Conservation (phyloP, 208 protist genomes). For the Trypanosomatidae sp. region DNA sequence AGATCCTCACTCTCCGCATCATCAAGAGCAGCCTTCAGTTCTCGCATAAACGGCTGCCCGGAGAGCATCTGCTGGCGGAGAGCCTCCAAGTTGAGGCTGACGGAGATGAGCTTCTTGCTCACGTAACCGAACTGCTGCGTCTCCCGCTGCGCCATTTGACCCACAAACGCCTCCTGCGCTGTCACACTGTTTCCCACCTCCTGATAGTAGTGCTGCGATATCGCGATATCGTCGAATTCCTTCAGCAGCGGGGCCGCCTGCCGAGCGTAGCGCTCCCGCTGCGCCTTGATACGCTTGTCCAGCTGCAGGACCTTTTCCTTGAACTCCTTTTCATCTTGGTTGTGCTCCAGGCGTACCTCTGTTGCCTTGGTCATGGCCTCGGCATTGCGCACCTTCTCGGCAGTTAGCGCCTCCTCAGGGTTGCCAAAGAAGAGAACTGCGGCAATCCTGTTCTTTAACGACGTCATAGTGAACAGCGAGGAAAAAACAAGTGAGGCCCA, state of each 20-base stretch:
- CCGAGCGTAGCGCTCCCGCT: conserved; percentile 48
- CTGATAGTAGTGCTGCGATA: conserved; percentile 84
- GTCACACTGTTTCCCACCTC: conserved; percentile 51
- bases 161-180: conserved; percentile 49
- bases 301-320: conserved; percentile 27
- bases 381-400: conserved; percentile 73
- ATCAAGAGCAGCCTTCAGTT: conserved; percentile 58
- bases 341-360: conserved; percentile 34
- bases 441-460: conserved; percentile 28
- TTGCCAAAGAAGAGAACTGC: conserved; percentile 53
- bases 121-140: conserved; percentile 78
- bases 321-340: conserved; percentile 41
- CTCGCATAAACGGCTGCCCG: conserved; percentile 56
- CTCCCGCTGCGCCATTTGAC: conserved; percentile 61
- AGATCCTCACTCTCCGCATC: conserved; percentile 83
- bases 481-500: no score
- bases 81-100: conserved; percentile 76
- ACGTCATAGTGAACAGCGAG: conserved; percentile 25
- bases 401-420: conserved; percentile 53
- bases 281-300: conserved; percentile 47
- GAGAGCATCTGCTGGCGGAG: conserved; percentile 37
- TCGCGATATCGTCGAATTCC: conserved; percentile 76
- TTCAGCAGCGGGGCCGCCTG: conserved; percentile 58
- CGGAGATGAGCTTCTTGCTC: conserved; percentile 87
- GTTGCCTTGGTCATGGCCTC: conserved; percentile 53